Conservation (phyloP, 1,139 yeast species). For the Protomyces inouyei region DNA sequence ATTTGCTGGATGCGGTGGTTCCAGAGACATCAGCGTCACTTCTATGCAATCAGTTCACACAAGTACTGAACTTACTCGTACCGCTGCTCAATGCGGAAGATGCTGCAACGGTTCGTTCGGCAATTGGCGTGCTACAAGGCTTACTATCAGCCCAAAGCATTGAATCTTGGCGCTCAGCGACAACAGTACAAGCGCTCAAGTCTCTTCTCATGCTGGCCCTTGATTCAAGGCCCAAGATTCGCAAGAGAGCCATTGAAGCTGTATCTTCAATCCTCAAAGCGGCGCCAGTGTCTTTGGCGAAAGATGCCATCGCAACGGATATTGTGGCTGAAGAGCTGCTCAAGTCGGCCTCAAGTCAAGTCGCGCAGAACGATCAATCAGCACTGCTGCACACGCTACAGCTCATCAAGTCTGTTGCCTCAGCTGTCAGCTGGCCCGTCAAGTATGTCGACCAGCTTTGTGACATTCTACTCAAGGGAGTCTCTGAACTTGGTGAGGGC, state of each 20-base stretch:
- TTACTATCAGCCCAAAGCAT: constrained; percentile 75
- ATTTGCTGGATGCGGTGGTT: constrained; percentile 72
- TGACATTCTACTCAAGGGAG: constrained; percentile 61
- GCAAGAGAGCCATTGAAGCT: constrained; percentile 93
- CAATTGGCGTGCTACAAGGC: constrained; percentile 79
- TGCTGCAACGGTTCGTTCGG: constrained; percentile 79
- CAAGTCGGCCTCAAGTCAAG: constrained; percentile 14
- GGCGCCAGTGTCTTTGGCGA: constrained; percentile 16
- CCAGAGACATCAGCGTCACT: constrained; percentile 69
- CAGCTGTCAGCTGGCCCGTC: constrained; percentile 78
- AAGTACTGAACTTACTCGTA: constrained; percentile 72
- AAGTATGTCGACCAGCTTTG: constrained; percentile 65
- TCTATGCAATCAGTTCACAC: constrained; percentile 66
- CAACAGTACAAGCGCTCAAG: constrained; percentile 55
- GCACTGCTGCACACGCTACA: constrained; percentile 81
- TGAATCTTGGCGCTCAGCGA: constrained; percentile 65
- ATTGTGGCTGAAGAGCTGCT: constrained; percentile 19
- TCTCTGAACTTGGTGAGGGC: constrained; percentile 80
- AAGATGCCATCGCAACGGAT: constrained; percentile 10
- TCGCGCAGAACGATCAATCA: constrained; percentile 41
- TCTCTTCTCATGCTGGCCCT: constrained; percentile 75
- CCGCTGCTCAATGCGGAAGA: constrained; percentile 71
- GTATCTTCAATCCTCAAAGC: constrained; percentile 55
- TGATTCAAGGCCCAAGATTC: constrained; percentile 90
- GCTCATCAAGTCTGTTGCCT: constrained; percentile 56